Base-by-base conservation (phyloP, 1,284 basidiomycete genomes). In the Paramarasmius palmivorus region DNA sequence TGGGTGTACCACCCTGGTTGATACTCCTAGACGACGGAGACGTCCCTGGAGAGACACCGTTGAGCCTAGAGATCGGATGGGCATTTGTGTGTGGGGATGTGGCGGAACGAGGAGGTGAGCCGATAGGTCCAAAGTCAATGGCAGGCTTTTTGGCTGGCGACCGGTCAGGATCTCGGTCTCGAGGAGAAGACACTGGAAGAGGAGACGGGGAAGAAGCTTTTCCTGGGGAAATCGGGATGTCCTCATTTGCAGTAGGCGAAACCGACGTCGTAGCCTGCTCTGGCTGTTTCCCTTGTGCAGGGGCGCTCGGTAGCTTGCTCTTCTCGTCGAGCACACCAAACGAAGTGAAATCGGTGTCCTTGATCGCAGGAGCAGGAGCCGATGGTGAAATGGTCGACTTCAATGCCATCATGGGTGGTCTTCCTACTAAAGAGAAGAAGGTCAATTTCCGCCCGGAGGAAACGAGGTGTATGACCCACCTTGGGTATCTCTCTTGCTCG, bases 361-460 rank as follows among this genome's bases (percentile, higher is more conserved):
- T 82, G 49, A 89, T 73, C 0, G 88, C 82, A 1, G 89, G 85
- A 0, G 90, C 89, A n/a, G 89, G 89, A 2, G 86, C 88, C 4
- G 86, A 86, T 8, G 89, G 88, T 0, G 86, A 87, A 17, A 89
- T 78, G 2, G 84, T 81, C 0, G 86, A 83, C 61, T 88, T 90
- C 51, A 90, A 75, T 1, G 84, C 74, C 72, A 88, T 80, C 32
- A 89, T 83, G 7, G 83, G 81, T 0, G 82, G 73, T 48, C 87
- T 79, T 9, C 79, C 72, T n/a, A 75, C 63, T 6, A 71, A 69
- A 26, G 74, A 63, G 77, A 78, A 3, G 81, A 77, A 26, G 79
- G 81, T 2, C 80, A 78, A 10, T 76, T 77, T 25, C 78, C 78
- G 2, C 29, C 12, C 29, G 12, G 77, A 74, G 34, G 55, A 54